These are phyloP conservation scores for Scedosporium boydii DNA, from an alignment of 2,329 filamentous ascomycete genomes.

Conservation along the genomic window DNA sequence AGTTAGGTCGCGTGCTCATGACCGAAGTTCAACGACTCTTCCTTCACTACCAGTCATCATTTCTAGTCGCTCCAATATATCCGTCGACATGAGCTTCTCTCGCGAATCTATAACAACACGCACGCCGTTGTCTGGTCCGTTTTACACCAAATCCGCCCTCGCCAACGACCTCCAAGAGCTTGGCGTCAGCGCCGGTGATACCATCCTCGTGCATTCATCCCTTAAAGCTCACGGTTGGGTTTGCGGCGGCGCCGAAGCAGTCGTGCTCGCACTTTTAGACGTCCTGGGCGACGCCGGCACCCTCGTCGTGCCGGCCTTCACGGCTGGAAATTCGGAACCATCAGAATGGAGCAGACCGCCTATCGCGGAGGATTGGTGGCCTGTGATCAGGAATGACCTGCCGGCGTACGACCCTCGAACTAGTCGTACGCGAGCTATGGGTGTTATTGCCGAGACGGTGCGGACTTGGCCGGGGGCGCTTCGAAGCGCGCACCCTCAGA, in stretches of 20 bases:
- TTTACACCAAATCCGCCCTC: background rate
- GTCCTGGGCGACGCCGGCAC: constrained; percentile 9
- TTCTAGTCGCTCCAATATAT: too few relatives aligned
- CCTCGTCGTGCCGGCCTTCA: constrained; percentile 12
- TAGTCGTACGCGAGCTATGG: constrained; percentile 7
- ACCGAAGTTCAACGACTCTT: too few relatives aligned
- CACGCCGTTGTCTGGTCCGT: background rate
- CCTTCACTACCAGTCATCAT: too few relatives aligned
- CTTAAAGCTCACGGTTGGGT: constrained; percentile 8
- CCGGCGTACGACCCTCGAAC: constrained; percentile 9
- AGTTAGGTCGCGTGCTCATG: too few relatives aligned
- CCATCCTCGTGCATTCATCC: constrained; percentile 9
- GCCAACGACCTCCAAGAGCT: background rate
- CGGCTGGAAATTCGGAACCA: constrained; percentile 11
- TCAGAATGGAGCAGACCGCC: constrained; percentile 10
- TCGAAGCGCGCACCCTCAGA: constrained; percentile 13
- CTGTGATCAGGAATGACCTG: constrained; percentile 10
- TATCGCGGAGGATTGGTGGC: constrained; percentile 11
- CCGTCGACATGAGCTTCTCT: too few relatives aligned
- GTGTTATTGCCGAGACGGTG: constrained; percentile 9
- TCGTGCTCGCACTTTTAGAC: constrained; percentile 7
- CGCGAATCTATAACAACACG: too few relatives aligned
- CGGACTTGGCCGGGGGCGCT: constrained; percentile 11
- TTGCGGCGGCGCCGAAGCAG: constrained; percentile 9
- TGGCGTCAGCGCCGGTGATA: constrained; percentile 7